A percentile compares a stretch with the other conserved stretches of the same genome.
These are phyloP conservation scores for Escovopsis sp. DNA, from an alignment of 2,329 filamentous ascomycete species.

Conservation along the genomic window DNA sequence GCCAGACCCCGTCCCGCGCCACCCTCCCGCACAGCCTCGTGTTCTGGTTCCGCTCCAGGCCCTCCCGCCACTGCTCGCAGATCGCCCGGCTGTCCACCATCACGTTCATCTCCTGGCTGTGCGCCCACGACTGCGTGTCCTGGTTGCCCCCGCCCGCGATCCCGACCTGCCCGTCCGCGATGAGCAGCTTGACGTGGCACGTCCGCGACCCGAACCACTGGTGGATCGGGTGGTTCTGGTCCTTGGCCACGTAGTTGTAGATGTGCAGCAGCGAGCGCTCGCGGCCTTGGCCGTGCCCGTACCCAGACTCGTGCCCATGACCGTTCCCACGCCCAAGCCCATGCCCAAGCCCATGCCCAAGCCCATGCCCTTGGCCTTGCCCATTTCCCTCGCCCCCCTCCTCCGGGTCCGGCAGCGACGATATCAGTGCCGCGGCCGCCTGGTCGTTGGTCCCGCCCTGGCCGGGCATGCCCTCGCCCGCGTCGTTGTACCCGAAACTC, in stretches of 20 bases:
- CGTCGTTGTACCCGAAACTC: slow-evolving; percentile 66
- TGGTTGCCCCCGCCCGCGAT: slow-evolving; percentile 67
- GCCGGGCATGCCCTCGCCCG: slow-evolving; percentile 58
- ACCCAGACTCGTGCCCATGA: too few species aligned
- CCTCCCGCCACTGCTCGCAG: slow-evolving; percentile 47
- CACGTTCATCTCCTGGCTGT: slow-evolving; percentile 63
- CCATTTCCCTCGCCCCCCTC: too few species aligned
- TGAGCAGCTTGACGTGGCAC: slow-evolving; percentile 66
- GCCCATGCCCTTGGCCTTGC: too few species aligned
- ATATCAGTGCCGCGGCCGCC: slow-evolving; percentile 44
- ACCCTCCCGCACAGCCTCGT: slow-evolving; percentile 32
- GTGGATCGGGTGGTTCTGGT: slow-evolving; percentile 52
- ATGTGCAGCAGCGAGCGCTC: slow-evolving; percentile 32
- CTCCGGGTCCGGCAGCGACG: slow-evolving; percentile 32
- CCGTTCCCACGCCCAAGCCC: too few species aligned
- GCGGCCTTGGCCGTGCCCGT: slow-evolving; percentile 22
- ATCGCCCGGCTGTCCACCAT: slow-evolving; percentile 51
- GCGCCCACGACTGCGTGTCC: slow-evolving; percentile 67
- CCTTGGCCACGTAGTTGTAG: slow-evolving; percentile 59
- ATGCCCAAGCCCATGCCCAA: too few species aligned
- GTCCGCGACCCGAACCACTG: slow-evolving; percentile 49
- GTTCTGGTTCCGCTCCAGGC: slow-evolving; percentile 49
- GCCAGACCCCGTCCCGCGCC: slow-evolving; percentile 7
- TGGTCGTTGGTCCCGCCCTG: slow-evolving; percentile 67
- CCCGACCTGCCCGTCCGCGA: slow-evolving; percentile 52